Conservation (phyloP, 257 asterid species). For the Ilex asprella region DNA sequence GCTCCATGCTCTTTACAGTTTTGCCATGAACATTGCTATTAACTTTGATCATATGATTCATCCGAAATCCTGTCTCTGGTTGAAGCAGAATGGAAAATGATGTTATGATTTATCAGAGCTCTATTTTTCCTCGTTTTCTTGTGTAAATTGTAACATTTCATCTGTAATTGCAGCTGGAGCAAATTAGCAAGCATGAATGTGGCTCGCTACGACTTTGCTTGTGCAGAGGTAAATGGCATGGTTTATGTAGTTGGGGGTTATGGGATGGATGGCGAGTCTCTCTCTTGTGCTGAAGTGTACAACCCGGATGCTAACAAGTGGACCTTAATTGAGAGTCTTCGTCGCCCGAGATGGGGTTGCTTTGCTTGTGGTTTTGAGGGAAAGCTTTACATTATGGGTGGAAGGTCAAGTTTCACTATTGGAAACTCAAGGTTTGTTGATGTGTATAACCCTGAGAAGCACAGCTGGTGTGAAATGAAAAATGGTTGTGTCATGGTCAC, state of each 20-base stretch:
- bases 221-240: conserved; percentile 70
- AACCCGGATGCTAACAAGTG: conserved; percentile 51
- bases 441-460: conserved; percentile 44
- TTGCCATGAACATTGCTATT: too few relatives aligned
- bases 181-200: conserved; percentile 63
- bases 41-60: too few relatives aligned
- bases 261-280: conserved; percentile 52
- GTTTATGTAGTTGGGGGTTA: conserved; percentile 75
- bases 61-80: too few relatives aligned
- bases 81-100: too few relatives aligned
- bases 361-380: conserved; percentile 64
- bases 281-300: conserved; percentile 70
- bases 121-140: too few relatives aligned
- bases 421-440: conserved; percentile 72
- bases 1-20: too few relatives aligned
- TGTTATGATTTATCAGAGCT: too few relatives aligned
- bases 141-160: background rate
- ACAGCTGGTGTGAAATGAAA: conserved; percentile 59
- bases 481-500: conserved; percentile 92
- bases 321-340: conserved; percentile 53
- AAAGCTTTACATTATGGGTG: conserved; percentile 78
- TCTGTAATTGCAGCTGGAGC: conserved; percentile 61
- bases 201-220: conserved; percentile 77
- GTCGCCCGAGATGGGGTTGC: conserved; percentile 79
- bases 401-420: conserved; percentile 75